Percentiles rank a stretch among this genome's conserved stretches.
These are phyloP conservation scores for Cucurbita ficifolia DNA, from an alignment of 306 rosid genomes.

Conservation along the genomic window DNA sequence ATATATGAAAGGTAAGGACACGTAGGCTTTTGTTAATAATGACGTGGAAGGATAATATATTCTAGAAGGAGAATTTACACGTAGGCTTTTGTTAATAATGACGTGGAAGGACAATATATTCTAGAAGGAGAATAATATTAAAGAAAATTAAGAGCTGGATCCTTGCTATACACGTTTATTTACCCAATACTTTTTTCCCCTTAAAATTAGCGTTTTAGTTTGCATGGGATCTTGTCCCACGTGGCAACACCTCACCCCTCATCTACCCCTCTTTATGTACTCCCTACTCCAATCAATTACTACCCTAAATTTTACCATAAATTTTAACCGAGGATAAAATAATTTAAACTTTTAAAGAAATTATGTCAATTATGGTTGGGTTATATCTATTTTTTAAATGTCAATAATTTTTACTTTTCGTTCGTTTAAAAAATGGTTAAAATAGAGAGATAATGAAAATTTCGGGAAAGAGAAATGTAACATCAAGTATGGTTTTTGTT, in stretches of 20 bases:
- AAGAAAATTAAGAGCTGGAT: not conserved
- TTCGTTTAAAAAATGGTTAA: too few relatives aligned
- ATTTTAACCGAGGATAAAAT: too few relatives aligned
- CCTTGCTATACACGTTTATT: constrained; percentile 4
- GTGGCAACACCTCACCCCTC: constrained; percentile 1
- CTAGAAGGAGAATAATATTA: not conserved
- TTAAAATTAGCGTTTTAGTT: not conserved
- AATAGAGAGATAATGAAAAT: too few relatives aligned
- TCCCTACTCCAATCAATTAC: not conserved
- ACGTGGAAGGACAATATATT: constrained; percentile 4
- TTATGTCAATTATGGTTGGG: too few relatives aligned
- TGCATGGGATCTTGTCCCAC: not conserved
- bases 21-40: not conserved
- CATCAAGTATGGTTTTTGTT: too few relatives aligned
- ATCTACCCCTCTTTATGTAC: not conserved
- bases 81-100: not conserved
- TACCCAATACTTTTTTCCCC: not conserved
- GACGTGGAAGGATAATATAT: constrained; percentile 5
- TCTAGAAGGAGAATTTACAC: not conserved
- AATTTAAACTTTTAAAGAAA: too few relatives aligned
- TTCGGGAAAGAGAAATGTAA: too few relatives aligned
- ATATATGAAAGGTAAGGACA: not conserved
- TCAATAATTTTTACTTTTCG: too few relatives aligned
- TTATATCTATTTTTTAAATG: too few relatives aligned
- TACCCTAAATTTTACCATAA: too few relatives aligned